phyloP scores from a whole-genome alignment of 331 rosid genomes.

The Cucumis variabilis region DNA sequence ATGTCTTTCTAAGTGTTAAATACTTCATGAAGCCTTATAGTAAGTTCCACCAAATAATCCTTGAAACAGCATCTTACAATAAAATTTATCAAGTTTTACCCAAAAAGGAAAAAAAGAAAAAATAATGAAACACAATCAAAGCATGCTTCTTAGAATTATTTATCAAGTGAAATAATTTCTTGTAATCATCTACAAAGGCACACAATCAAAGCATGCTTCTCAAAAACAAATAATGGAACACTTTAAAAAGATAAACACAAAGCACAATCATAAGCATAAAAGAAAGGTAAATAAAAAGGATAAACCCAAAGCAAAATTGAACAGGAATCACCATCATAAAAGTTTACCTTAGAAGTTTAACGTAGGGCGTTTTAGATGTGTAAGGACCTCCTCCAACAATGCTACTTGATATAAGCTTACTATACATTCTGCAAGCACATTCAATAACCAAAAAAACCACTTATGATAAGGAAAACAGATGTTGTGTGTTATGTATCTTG shows the following conservation, averaged over 20 bases:
- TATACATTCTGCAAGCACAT: slow-evolving; percentile 78
- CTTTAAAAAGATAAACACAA: not conserved
- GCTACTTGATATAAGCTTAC: slow-evolving; percentile 91
- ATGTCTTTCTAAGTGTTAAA: no score
- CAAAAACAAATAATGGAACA: slow-evolving; percentile 20
- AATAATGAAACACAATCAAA: no score
- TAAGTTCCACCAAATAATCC: no score
- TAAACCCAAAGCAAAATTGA: no score
- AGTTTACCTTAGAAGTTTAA: slow-evolving; percentile 78
- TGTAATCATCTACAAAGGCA: slow-evolving; percentile 73
- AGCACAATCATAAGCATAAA: not conserved
- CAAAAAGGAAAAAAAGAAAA: no score
- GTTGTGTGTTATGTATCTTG: slow-evolving; percentile 1
- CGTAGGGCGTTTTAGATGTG: slow-evolving; percentile 87
- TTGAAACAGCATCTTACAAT: no score
- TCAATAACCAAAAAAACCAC: slow-evolving; percentile 23
- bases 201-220: slow-evolving; percentile 15
- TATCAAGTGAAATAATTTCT: no score
- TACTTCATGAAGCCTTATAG: no score
- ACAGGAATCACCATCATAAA: slow-evolving; percentile 5
- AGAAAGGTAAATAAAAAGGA: not conserved
- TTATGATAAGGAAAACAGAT: slow-evolving; percentile 13
- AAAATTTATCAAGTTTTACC: no score
- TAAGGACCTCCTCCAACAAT: slow-evolving; percentile 88
- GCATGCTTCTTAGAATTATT: no score